Conservation (phyloP, 345 rosid species). For the Salix dunnii region DNA sequence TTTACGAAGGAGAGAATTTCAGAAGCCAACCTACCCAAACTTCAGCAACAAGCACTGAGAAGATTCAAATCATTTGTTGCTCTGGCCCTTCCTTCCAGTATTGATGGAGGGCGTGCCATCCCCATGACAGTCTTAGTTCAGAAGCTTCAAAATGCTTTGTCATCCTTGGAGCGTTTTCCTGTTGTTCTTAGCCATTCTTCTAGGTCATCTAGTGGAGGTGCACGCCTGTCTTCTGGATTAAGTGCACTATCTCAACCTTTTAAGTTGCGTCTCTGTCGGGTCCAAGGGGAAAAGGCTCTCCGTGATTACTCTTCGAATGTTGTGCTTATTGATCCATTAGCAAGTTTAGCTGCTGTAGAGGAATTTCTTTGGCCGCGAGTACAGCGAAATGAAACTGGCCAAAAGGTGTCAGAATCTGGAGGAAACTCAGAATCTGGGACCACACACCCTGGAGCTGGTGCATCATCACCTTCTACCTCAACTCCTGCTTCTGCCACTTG, state of each 20-base stretch:
- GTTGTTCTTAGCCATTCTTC: slow-evolving; percentile 92
- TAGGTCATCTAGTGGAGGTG: slow-evolving; percentile 83
- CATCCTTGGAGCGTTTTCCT: slow-evolving; percentile 93
- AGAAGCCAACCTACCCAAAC: slow-evolving; percentile 69
- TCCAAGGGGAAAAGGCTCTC: slow-evolving; percentile 82
- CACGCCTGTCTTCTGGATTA: slow-evolving; percentile 92
- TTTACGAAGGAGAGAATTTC: slow-evolving; percentile 82
- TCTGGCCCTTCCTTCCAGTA: slow-evolving; percentile 65
- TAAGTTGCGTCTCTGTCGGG: slow-evolving; percentile 91
- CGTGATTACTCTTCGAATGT: slow-evolving; percentile 97
- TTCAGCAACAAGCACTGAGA: slow-evolving; percentile 75
- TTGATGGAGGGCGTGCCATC: slow-evolving; percentile 44
- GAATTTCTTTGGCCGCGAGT: slow-evolving; percentile 98
- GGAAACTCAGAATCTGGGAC: slow-evolving; percentile 67
- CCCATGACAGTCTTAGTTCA: slow-evolving; percentile 84
- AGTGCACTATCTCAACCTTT: slow-evolving; percentile 94
- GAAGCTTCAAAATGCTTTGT: slow-evolving; percentile 95
- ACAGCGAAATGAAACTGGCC: slow-evolving; percentile 79
- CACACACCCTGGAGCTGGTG: slow-evolving; percentile 62
- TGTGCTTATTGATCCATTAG: slow-evolving; percentile 93
- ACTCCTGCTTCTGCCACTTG: slow-evolving; percentile 66
- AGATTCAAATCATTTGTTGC: slow-evolving; percentile 75
- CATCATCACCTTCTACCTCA: slow-evolving; percentile 67
- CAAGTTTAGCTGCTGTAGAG: slow-evolving; percentile 93
- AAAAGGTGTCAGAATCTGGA: slow-evolving; percentile 59